Evolutionary conservation across 495 filamentous ascomycete species (phyloP).

Genomic region (Neurospora intermedia): DNA sequence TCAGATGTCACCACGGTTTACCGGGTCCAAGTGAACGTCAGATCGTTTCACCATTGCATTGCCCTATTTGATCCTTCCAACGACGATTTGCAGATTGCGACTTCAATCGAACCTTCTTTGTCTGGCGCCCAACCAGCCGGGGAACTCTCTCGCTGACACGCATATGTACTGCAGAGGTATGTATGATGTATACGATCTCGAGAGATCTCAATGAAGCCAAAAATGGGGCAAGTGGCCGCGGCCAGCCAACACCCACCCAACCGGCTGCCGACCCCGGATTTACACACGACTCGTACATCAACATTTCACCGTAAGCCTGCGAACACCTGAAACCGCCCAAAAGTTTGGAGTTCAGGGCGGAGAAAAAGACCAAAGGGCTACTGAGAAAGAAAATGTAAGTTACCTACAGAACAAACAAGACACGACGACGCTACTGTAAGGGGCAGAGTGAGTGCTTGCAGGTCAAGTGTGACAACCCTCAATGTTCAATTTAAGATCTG

Average conservation of each 20-base stretch:
- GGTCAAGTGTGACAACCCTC: neutral
- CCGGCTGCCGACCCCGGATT: neutral
- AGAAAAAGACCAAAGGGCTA: neutral
- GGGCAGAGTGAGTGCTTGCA: neutral
- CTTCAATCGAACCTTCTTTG: neutral
- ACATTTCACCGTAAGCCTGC: neutral
- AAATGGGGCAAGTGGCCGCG: neutral
- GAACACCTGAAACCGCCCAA: neutral
- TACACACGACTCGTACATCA: neutral
- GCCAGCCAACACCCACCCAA: neutral
- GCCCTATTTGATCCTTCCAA: neutral
- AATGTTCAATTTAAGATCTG: neutral
- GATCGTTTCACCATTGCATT: neutral
- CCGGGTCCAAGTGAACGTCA: neutral
- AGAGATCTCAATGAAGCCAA: neutral
- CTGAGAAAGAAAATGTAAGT: neutral
- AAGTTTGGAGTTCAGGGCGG: neutral
- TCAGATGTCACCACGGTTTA: neutral
- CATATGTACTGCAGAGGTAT: neutral
- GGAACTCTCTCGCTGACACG: neutral
- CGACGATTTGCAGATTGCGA: neutral
- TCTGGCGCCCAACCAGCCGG: neutral
- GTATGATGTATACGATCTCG: neutral
- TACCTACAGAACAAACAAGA: neutral
- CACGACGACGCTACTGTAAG: neutral